These are phyloP conservation scores for Corymbia citriodora DNA, from an alignment of 441 rosid species.

Conservation along the genomic window DNA sequence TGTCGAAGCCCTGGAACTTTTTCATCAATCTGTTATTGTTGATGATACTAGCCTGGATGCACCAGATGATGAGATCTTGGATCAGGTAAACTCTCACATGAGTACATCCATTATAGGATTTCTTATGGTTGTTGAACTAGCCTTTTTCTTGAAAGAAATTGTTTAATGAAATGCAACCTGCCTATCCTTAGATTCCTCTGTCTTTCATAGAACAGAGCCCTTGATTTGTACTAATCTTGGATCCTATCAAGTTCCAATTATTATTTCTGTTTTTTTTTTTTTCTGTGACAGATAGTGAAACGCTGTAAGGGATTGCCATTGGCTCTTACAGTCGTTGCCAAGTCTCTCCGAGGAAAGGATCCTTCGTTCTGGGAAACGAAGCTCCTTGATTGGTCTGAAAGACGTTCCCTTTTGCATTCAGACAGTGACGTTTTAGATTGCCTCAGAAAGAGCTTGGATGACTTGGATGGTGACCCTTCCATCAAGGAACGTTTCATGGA, in stretches of 20 bases:
- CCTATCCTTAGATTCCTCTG: not conserved
- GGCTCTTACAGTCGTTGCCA: too few relatives aligned
- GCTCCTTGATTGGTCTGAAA: too few relatives aligned
- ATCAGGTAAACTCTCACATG: slow-evolving; percentile 20
- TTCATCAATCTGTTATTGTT: slow-evolving; percentile 21
- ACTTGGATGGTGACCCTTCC: too few relatives aligned
- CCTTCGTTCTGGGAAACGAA: too few relatives aligned
- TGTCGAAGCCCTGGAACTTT: slow-evolving; percentile 35
- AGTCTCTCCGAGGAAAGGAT: too few relatives aligned
- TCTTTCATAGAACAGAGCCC: not conserved
- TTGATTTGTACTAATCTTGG: not conserved
- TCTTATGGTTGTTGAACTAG: not conserved
- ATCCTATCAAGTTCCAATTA: not conserved
- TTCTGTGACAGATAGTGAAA: too few relatives aligned
- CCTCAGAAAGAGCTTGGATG: too few relatives aligned
- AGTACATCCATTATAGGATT: not conserved
- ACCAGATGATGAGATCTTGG: slow-evolving; percentile 28
- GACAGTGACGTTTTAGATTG: too few relatives aligned
- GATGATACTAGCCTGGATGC: not conserved
- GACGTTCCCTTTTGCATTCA: too few relatives aligned
- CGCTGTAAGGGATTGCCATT: too few relatives aligned
- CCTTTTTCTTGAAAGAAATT: not conserved
- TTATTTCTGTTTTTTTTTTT: too few relatives aligned
- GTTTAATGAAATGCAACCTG: not conserved
- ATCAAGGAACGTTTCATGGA: too few relatives aligned